Percentiles rank a stretch among this genome's conserved stretches.
phyloP scores from a whole-genome alignment of 805 yeast genomes.

The Ogataea neopini region DNA sequence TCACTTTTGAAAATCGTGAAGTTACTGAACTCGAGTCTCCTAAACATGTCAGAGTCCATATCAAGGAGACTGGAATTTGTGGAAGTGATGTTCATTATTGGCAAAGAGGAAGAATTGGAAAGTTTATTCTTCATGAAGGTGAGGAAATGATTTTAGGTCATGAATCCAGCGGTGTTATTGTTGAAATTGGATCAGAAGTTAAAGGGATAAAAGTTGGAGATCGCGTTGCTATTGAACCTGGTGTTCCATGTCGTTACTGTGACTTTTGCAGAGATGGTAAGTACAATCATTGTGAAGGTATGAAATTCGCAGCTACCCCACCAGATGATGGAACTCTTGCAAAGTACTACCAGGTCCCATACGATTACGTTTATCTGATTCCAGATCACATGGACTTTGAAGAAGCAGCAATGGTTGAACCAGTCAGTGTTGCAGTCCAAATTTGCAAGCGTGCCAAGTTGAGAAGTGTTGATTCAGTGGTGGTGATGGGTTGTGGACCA shows the following conservation, averaged over 20 bases:
- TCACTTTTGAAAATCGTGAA: slow-evolving; percentile 65
- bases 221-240: slow-evolving; percentile 87
- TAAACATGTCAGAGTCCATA: slow-evolving; percentile 67
- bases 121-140: slow-evolving; percentile 16
- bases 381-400: slow-evolving; percentile 78
- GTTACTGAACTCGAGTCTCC: slow-evolving; percentile 61
- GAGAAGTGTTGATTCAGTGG: slow-evolving; percentile 64
- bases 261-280: slow-evolving; percentile 74
- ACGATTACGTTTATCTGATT: slow-evolving; percentile 76
- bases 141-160: slow-evolving; percentile 77
- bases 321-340: slow-evolving; percentile 80
- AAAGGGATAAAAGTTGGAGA: slow-evolving; percentile 73
- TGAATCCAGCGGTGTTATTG: slow-evolving; percentile 77
- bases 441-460: slow-evolving; percentile 64
- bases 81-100: slow-evolving; percentile 87
- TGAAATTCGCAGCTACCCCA: slow-evolving; percentile 91
- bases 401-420: slow-evolving; percentile 87
- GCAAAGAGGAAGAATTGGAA: slow-evolving; percentile 40
- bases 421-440: slow-evolving; percentile 84
- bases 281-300: slow-evolving; percentile 83
- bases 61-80: slow-evolving; percentile 84
- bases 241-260: slow-evolving; percentile 75
- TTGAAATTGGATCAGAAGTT: slow-evolving; percentile 67
- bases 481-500: slow-evolving; percentile 88
- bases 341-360: slow-evolving; percentile 73